Evolutionary conservation across 1,284 basidiomycete species (phyloP).

Genomic region (Cronartium ribicola): DNA sequence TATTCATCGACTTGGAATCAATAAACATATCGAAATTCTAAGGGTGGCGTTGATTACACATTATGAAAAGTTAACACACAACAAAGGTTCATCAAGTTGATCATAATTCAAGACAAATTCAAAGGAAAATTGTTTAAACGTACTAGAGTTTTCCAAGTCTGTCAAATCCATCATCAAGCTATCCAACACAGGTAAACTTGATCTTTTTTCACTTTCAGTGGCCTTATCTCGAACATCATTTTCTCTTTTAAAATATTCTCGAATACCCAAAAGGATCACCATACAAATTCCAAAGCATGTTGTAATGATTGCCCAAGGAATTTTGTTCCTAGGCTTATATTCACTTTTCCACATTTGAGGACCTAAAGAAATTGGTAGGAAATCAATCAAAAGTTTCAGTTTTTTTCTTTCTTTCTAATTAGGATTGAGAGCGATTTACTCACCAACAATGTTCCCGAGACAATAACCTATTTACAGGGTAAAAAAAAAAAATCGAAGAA

Average conservation of each 20-base stretch:
- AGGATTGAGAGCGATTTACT: not conserved
- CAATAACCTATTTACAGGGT: not conserved
- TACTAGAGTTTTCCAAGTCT: not conserved
- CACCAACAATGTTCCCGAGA: constrained; percentile 7
- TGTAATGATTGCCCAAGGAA: constrained; percentile 7
- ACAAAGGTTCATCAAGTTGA: not conserved
- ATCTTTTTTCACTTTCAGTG: too few relatives aligned
- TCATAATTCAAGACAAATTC: not conserved
- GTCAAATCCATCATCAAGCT: not conserved
- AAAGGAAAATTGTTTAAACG: not conserved
- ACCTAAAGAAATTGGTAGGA: not conserved
- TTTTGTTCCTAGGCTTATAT: constrained; percentile 3
- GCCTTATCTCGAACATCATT: too few relatives aligned
- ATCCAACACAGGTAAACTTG: not conserved
- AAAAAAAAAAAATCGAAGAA: not conserved
- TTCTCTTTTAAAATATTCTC: not conserved
- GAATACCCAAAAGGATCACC: not conserved
- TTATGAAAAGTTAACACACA: not conserved
- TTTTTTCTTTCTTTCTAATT: not conserved
- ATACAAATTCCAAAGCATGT: constrained; percentile 5
- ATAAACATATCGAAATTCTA: constrained; percentile 6
- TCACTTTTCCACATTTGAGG: constrained; percentile 10
- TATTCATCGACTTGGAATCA: too few relatives aligned
- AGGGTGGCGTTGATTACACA: not conserved
- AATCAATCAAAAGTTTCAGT: not conserved